Base-by-base conservation (phyloP, 2,329 filamentous ascomycete genomes). In the Phialophora verrucosa region DNA sequence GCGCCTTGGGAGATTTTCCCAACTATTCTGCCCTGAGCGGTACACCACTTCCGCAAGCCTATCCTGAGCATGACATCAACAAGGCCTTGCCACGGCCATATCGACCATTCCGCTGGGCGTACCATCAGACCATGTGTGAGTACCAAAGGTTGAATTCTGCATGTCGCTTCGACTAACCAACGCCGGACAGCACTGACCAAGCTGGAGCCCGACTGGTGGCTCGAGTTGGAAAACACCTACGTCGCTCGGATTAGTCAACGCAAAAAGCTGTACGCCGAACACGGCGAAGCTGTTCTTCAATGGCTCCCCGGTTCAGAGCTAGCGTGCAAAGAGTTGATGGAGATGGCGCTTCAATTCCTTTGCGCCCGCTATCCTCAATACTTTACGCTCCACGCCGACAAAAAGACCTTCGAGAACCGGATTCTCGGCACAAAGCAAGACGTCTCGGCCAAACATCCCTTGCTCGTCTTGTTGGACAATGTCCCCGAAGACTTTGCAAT, bases 41-140 rank as follows among this genome's bases (percentile, higher is more conserved):
- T 5, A 88, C 96, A 4, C 90, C 90, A 1, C 78, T 90, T 55
- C 92, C 92, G 0, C 70, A 81, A 8, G 82, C 90, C 0, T 88
- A 90, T 63, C 72, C 75, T 0, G 81, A 85, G 4, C 95, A 95
- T 74, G 81, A 91, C 69, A 87, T 93, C 62, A 78, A 83, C 14
- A 90, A 82, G 69, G 91, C 92, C 0, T 73, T 84, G 10, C 86
- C 92, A 1, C 83, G 92, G 64, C 92, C 92, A 0, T 96, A 93
- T 75, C 84, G 92, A 49, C 92, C 92, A 0, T 90, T 96, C 51
- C 79, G 92, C 73, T 96, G 92, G 92, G 81, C 84, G 0, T 96
- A 96, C 74, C 91, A 95, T 75, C 92, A 96, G 75, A 96, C 92
- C 0, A 96, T 96, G 92, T 91, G 91, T 94, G 85, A 72, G 89